phyloP scores from a whole-genome alignment of 805 yeast species.

The Helenozyma baotianmanensis region DNA sequence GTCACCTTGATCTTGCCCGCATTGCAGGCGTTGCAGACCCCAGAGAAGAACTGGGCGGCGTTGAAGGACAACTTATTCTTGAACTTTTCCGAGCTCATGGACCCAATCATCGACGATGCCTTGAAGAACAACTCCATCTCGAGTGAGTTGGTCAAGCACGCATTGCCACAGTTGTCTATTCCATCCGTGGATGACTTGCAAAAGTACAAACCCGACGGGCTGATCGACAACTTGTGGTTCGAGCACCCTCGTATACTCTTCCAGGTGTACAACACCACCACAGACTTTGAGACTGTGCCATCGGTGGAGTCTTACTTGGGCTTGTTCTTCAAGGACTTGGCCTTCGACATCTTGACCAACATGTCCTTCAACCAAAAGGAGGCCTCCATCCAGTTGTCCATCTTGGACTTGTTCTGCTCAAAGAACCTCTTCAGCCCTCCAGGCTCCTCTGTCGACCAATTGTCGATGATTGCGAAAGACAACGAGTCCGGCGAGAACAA shows the following conservation, averaged over 20 bases:
- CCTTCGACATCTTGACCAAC: constrained; percentile 68
- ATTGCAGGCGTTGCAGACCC: constrained; percentile 26
- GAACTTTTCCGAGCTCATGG: constrained; percentile 26
- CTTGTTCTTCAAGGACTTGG: constrained; percentile 67
- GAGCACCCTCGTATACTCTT: constrained; percentile 53
- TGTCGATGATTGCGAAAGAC: constrained; percentile 39
- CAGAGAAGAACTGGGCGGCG: constrained; percentile 37
- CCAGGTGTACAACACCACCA: constrained; percentile 53
- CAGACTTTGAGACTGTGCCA: constrained; percentile 58
- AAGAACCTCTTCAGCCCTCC: constrained; percentile 49
- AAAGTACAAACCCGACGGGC: constrained; percentile 22
- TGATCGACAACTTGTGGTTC: constrained; percentile 62
- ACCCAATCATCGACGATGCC: constrained; percentile 30
- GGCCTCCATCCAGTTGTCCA: constrained; percentile 76
- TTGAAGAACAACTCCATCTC: constrained; percentile 34
- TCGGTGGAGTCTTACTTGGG: constrained; percentile 34
- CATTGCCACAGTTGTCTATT: constrained; percentile 36
- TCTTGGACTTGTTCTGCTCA: constrained; percentile 68
- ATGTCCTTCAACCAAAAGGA: constrained; percentile 87
- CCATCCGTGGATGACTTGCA: constrained; percentile 21
- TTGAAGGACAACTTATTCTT: constrained; percentile 27
- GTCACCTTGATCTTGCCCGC: constrained; percentile 52
- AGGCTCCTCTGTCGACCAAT: constrained; percentile 72
- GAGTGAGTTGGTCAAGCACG: constrained; percentile 35
- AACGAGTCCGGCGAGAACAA: constrained; percentile 37